Base-by-base conservation (phyloP, 1,284 basidiomycete genomes). In the Phellopilus nigrolimitatus region DNA sequence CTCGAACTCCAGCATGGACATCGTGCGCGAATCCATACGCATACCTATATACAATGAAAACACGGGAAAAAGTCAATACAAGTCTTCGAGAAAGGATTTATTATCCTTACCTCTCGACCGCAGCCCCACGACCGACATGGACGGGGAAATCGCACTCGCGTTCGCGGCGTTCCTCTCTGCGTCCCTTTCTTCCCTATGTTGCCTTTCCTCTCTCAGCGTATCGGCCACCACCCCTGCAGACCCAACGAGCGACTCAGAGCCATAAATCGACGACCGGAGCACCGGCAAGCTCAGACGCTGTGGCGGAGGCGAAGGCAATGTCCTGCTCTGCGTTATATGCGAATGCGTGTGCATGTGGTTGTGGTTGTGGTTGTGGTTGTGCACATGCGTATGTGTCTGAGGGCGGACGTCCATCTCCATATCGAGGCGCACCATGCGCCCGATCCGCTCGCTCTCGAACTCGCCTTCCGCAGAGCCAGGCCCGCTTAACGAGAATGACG, bases 181-280 rank as follows among this genome's bases (percentile, higher is more conserved):
- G 17, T n/a, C 4, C 7, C 19, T 7, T 9, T 5, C 10, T 12
- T 10, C 24, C 15, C 40, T 42, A 10, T 24, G 12, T 9, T 42
- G 17, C 10, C n/a, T 31, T 13, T 22, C 22, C 15, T n/a, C 21
- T 13, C 44, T 46, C 6, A 30, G 10, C 12, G 25, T 15, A 13
- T 44, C 40, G 40, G 15, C 9, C 24, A 19, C 24, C 22, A 10
- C 5, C n/a, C 21, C n/a, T 10, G 24, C n/a, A 31, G 25, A 28
- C 22, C 28, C 27, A 30, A 19, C 13, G 13, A 10, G 13, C 13
- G 4, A 24, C 9, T 44, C 42, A 15, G 44, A 24, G 21, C 45
- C 51, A 34, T 40, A 45, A 7, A 52, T 34, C 21, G 51, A 36
- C 8, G 51, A 47, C 10, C 51, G 33, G 13, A 52, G 30, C 13